A percentile compares a stretch with the other conserved stretches of the same genome.
These are phyloP conservation scores for Hypericum androsaemum DNA, from an alignment of 345 rosid genomes.

Conservation along the genomic window DNA sequence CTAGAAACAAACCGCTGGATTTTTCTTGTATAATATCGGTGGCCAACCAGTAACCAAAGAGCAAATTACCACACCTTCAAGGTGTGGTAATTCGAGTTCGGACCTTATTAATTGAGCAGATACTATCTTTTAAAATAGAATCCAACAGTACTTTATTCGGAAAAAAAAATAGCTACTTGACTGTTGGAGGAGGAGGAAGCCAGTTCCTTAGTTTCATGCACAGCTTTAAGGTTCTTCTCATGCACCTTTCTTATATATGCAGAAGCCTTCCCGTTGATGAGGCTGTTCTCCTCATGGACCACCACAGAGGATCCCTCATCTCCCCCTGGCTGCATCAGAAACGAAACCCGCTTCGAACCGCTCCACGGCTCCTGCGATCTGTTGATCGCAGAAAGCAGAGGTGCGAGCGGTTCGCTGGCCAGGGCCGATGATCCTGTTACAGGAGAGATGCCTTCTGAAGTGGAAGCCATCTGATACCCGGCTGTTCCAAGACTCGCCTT, in stretches of 20 bases:
- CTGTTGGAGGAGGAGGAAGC: constrained; percentile 25
- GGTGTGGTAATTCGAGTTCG: too few species aligned
- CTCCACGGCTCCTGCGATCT: constrained; percentile 20
- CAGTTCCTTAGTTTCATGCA: constrained; percentile 7
- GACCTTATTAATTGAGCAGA: too few species aligned
- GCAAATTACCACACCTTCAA: too few species aligned
- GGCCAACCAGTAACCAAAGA: too few species aligned
- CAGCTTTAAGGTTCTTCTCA: constrained; percentile 25
- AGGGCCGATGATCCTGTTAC: constrained; percentile 5
- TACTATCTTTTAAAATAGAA: too few species aligned
- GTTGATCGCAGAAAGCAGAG: constrained; percentile 12
- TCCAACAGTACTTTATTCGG: too few species aligned
- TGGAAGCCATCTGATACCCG: constrained; percentile 11
- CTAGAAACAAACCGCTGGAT: too few species aligned
- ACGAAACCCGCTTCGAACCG: constrained; percentile 20
- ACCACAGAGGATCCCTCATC: constrained; percentile 6
- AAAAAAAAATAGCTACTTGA: constrained; percentile 15
- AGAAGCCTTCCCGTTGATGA: constrained; percentile 24
- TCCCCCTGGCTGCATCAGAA: constrained; percentile 29
- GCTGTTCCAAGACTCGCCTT: constrained; percentile 32
- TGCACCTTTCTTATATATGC: constrained; percentile 37
- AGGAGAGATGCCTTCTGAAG: constrained; percentile 9
- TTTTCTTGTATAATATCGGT: too few species aligned
- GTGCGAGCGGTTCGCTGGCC: constrained; percentile 10
- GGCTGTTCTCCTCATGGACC: constrained; percentile 7